phyloP scores from a whole-genome alignment of 2,329 filamentous ascomycete genomes.

The Ilyonectria destructans region DNA sequence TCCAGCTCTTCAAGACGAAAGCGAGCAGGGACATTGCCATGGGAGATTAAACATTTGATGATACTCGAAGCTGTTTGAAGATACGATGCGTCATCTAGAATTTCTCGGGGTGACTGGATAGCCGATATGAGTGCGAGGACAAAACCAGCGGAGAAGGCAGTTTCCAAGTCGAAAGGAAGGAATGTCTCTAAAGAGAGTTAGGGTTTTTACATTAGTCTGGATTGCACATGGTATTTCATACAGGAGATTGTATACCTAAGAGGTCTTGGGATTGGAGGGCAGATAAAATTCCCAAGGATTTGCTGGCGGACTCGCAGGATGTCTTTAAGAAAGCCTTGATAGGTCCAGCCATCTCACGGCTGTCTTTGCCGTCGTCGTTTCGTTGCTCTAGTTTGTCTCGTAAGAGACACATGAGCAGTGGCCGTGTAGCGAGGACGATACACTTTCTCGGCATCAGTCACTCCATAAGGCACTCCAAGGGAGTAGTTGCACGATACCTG shows the following conservation, averaged over 20 bases:
- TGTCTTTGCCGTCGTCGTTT: neutral
- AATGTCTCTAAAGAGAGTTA: conserved; percentile 8
- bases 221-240: neutral
- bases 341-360: conserved; percentile 6
- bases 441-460: conserved; percentile 8
- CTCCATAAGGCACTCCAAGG: no score
- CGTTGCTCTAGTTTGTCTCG: conserved; percentile 23
- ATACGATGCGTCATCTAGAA: conserved; percentile 3
- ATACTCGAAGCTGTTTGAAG: conserved; percentile 3
- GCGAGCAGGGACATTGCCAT: conserved; percentile 18
- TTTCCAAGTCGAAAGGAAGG: conserved; percentile 27
- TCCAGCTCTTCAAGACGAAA: conserved; percentile 17
- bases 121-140: conserved; percentile 20
- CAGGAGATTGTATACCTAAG: neutral
- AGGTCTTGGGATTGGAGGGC: conserved; percentile 22
- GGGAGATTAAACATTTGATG: conserved; percentile 9
- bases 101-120: conserved; percentile 8
- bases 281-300: conserved; percentile 19
- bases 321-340: conserved; percentile 27
- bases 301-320: conserved; percentile 18
- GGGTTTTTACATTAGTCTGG: neutral
- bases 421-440: conserved; percentile 22
- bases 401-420: conserved; percentile 24
- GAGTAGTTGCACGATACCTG: neutral
- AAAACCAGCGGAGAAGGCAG: conserved; percentile 27